phyloP scores from a whole-genome alignment of 257 asterid genomes.

The Solanum gracilifrons region DNA sequence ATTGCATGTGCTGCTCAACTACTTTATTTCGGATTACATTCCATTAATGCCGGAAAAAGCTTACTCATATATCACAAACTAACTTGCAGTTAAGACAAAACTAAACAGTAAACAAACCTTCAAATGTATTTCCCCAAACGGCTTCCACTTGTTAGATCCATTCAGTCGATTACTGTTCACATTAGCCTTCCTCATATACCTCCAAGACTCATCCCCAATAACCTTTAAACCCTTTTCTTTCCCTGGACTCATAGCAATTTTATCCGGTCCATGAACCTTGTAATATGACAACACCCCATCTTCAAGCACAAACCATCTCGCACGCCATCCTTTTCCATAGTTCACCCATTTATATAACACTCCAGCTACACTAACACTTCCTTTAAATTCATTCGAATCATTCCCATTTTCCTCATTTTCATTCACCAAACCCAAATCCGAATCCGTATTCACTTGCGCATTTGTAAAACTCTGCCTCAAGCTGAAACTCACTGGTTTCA shows the following conservation, averaged over 20 bases:
- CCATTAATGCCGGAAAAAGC: not conserved
- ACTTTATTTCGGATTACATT: not conserved
- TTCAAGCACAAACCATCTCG: slow-evolving; percentile 91
- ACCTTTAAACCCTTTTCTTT: slow-evolving; percentile 72
- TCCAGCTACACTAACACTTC: slow-evolving; percentile 50
- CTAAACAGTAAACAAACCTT: slow-evolving; percentile 37
- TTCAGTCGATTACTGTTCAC: slow-evolving; percentile 15
- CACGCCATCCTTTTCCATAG: slow-evolving; percentile 97
- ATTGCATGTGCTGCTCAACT: not conserved
- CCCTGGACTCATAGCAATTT: slow-evolving; percentile 46
- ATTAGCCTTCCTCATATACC: slow-evolving; percentile 67
- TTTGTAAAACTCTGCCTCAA: slow-evolving; percentile 60
- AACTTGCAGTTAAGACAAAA: not conserved
- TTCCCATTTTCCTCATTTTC: slow-evolving; percentile 24
- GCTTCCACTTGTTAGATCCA: slow-evolving; percentile 61
- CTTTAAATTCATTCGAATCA: slow-evolving; percentile 25
- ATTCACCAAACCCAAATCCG: slow-evolving; percentile 4
- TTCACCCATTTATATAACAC: slow-evolving; percentile 90
- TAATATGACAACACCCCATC: slow-evolving; percentile 95
- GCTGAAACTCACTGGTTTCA: slow-evolving; percentile 35
- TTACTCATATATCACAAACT: not conserved
- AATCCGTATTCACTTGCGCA: slow-evolving; percentile 31
- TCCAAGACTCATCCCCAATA: slow-evolving; percentile 85
- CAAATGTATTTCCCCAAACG: slow-evolving; percentile 84
- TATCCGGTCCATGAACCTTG: slow-evolving; percentile 93